phyloP scores from a whole-genome alignment of 108 stramenopile genomes.

The Fragilariopsis cylindrus region DNA sequence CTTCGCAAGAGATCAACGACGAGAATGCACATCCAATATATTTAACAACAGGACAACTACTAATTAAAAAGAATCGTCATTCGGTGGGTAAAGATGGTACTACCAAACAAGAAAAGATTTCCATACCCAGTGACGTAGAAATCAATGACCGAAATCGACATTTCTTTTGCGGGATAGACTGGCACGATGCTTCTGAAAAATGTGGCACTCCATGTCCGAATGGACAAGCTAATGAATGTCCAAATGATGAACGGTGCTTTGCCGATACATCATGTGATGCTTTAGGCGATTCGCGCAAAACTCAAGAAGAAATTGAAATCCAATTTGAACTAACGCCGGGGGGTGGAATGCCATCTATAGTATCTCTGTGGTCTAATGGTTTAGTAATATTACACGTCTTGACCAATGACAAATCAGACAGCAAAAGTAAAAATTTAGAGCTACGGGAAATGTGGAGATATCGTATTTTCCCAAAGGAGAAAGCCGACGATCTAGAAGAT shows the following conservation, averaged over 20 bases:
- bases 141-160: constrained; percentile 62
- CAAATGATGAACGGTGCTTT: constrained; percentile 73
- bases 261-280: constrained; percentile 83
- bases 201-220: constrained; percentile 75
- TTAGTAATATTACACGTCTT: constrained; percentile 60
- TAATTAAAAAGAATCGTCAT: constrained; percentile 26
- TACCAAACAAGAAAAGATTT: background rate
- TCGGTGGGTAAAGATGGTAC: background rate
- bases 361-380: constrained; percentile 80
- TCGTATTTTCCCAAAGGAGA: constrained; percentile 9
- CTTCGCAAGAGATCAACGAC: constrained; percentile 25
- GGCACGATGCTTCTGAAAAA: constrained; percentile 74
- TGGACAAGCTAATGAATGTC: constrained; percentile 63
- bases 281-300: constrained; percentile 15
- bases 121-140: constrained; percentile 5
- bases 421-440: constrained; percentile 14
- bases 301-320: constrained; percentile 17
- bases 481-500: background rate
- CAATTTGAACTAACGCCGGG: constrained; percentile 54
- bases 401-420: constrained; percentile 33
- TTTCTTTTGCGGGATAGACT: constrained; percentile 85
- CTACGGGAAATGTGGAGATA: constrained; percentile 41
- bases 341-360: constrained; percentile 70
- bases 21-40: constrained; percentile 33
- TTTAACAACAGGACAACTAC: constrained; percentile 46